Evolutionary conservation across 441 rosid genomes (phyloP).

Genomic region (Pelargonium citronellum): DNA sequence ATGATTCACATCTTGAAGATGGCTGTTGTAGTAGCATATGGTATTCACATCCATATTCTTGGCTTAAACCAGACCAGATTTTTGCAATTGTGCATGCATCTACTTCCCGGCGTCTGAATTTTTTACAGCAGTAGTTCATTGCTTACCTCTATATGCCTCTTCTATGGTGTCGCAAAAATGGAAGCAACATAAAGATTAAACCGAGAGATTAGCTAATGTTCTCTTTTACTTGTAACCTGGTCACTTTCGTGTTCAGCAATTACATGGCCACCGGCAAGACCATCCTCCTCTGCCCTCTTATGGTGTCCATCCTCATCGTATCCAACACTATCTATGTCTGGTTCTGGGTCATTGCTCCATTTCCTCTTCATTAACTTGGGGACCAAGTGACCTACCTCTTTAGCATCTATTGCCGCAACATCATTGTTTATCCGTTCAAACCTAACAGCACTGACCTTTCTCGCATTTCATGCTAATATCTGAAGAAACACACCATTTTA

Average conservation of each 20-base stretch:
- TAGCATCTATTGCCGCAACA: neutral
- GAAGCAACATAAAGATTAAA: neutral
- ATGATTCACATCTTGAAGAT: too few relatives aligned
- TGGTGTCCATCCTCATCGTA: neutral
- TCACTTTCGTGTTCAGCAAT: neutral
- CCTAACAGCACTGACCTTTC: constrained; percentile 5
- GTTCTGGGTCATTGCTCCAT: neutral
- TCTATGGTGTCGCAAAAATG: neutral
- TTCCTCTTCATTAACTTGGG: constrained; percentile 1
- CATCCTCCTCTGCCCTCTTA: neutral
- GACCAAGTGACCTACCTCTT: neutral
- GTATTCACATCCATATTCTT: too few relatives aligned
- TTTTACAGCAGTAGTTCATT: neutral
- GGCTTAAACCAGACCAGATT: too few relatives aligned
- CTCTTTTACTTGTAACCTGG: neutral
- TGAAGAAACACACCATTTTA: neutral
- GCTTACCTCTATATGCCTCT: neutral
- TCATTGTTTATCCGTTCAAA: neutral
- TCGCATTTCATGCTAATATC: neutral
- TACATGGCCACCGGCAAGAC: neutral
- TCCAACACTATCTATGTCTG: neutral
- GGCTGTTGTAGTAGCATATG: too few relatives aligned
- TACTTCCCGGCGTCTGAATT: too few relatives aligned
- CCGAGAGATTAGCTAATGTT: neutral
- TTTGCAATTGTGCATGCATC: too few relatives aligned